These are phyloP conservation scores for Alternaria alternata DNA, from an alignment of 2,329 filamentous ascomycete genomes.

Conservation along the genomic window DNA sequence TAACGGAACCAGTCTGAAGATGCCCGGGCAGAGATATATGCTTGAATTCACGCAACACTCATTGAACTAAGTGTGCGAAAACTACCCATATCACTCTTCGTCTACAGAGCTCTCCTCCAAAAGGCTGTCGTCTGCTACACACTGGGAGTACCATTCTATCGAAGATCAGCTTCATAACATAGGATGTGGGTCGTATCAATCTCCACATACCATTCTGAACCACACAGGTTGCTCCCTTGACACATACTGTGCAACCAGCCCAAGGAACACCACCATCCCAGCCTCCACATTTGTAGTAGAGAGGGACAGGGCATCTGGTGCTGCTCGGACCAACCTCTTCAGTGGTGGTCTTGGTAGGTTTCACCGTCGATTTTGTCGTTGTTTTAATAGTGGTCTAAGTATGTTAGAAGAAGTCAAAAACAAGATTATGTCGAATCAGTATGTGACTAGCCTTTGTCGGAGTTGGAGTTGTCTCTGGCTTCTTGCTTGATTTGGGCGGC, in stretches of 20 bases:
- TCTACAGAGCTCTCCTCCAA: constrained; percentile 11
- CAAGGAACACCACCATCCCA: constrained; percentile 36
- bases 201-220: constrained; percentile 38
- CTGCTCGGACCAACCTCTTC: constrained; percentile 39
- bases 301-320: constrained; percentile 40
- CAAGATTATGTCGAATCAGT: neutral
- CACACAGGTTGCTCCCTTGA: constrained; percentile 35
- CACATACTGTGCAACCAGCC: constrained; percentile 41
- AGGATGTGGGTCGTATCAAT: no score
- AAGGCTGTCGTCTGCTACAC: constrained; percentile 27
- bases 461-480: constrained; percentile 7
- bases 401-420: neutral
- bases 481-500: constrained; percentile 12
- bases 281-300: constrained; percentile 44
- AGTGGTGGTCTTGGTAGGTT: constrained; percentile 20
- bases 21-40: neutral
- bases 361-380: constrained; percentile 12
- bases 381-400: constrained; percentile 14
- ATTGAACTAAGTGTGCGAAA: fast-evolving
- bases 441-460: constrained; percentile 15
- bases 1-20: neutral
- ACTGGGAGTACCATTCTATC: constrained; percentile 41
- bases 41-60: fast-evolving
- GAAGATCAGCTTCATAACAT: constrained; percentile 6
- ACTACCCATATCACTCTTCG: neutral